Base-by-base conservation (phyloP, 192 early-diverging fungal genomes). In the Geranomyces michiganensis region DNA sequence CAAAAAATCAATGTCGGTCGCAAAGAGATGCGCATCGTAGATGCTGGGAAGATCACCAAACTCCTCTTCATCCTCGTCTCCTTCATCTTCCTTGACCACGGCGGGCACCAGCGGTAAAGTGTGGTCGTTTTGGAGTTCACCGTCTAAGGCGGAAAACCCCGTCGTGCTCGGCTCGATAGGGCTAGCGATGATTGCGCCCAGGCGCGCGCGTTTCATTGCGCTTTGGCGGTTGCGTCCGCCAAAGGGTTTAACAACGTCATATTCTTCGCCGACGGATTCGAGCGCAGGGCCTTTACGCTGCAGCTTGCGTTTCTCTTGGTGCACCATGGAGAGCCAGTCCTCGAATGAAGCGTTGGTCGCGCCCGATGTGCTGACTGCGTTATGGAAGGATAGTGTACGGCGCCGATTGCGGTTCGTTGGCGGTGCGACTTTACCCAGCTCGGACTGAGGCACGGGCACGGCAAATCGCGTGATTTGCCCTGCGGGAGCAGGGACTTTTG, bases 1-100 rank as follows among this genome's bases (percentile, higher is more conserved):
- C 67, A 88, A 69, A 70, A 85, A 88, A 67, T 88, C 86, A 63
- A 83, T 85, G 67, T 88, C 86, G 15, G 85, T 88, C 1, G 82
- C 85, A 70, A 88, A 84, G 1, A 85, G 72, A 8, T 78, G 41
- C 5, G 85, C 85, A 65, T 88, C 82, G n/a, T 72, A 65, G 43
- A 66, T 65, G n/a, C 44, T 32, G 29, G 36, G 26, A 32, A 46
- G 31, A 32, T 29, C 58, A 24, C n/a, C 51, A 32, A 19, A 7
- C 58, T 17, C 31, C 5, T 60, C 58, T 1, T 60, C 58, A 7
- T 60, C 58, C 29, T 8, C 2, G 6, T 2, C 29, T 60, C 5
- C 33, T 24, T 68, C 67, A 10, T 68, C 67, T 15, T 68, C 67
- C 24, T 70, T 45, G 12, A 45, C 68, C 59, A 33, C 56, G 19